Evolutionary conservation across 2,329 filamentous ascomycete genomes (phyloP), one percentile per base, ranked within the genome.

Genomic region (Penicillium sp.): DNA sequence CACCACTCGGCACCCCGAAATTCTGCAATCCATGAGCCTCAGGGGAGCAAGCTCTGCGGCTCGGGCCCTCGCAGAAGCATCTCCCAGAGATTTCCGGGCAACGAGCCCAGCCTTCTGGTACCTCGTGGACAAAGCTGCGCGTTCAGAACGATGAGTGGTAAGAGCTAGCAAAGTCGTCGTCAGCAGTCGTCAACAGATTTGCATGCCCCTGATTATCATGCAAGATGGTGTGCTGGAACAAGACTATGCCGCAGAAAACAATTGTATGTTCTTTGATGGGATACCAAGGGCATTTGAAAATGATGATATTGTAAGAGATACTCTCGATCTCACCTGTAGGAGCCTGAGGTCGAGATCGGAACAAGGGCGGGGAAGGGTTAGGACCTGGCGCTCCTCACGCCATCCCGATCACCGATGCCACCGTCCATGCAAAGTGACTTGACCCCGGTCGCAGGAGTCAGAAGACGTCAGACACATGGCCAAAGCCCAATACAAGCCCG

Each of bases 161-260:
- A 47, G 29, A 28, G 42, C 45, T 26, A 18, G 7, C 23, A 46
- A 12, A 41, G 51, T 49, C 39, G 43, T 48, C 46, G 53, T 50
- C 50, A 47, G 50, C 47, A 18, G 36, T 47, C 46, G 47, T 53
- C 51, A 42, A 41, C 53, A 28, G 47, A 56, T 51, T 51, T 36
- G 31, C 47, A 24, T 46, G 21, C 54, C 51, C 50, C 45, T 54
- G 51, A 53, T 42, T 45, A 42, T 51, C 47, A 43, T 49, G 44
- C 44, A 53, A 26, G 44, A 13, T 42, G 33, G 16, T 28, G 18
- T 15, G 21, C 45, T 18, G 26, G 18, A 41, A 21, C 6, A 45
- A 33, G 13, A 29, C 34, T 10, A 36, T 36, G 49, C 28, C 21
- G 36, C 21, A 28, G 42, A 10, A 41, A 28, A 45, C 24, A 42